A percentile compares a stretch with the other conserved stretches of the same genome.
These are phyloP conservation scores for Fusarium newnesense DNA, from an alignment of 2,329 filamentous ascomycete species.

Conservation along the genomic window DNA sequence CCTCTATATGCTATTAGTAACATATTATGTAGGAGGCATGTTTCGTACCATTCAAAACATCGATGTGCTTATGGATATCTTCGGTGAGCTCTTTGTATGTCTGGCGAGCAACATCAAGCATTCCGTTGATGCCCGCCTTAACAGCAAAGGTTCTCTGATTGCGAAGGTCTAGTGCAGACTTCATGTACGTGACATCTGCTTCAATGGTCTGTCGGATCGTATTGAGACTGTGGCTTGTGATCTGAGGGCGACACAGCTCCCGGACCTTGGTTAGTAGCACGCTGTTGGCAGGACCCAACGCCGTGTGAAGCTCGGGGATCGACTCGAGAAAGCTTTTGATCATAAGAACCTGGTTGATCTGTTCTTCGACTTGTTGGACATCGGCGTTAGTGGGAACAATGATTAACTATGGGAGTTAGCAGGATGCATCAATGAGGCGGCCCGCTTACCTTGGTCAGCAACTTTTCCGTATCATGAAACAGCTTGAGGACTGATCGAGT, in stretches of 20 bases:
- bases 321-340: conserved; percentile 82
- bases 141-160: conserved; percentile 94
- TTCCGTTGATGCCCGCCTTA: conserved; percentile 82
- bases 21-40: rapidly evolving
- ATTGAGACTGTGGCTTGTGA: conserved; percentile 68
- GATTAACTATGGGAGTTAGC: conserved; percentile 68
- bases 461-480: conserved; percentile 82
- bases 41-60: conserved; percentile 70
- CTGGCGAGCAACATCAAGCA: conserved; percentile 88
- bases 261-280: conserved; percentile 74
- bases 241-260: conserved; percentile 73
- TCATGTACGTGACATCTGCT: conserved; percentile 81
- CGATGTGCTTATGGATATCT: conserved; percentile 78
- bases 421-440: rapidly evolving
- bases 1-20: conserved; percentile 52
- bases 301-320: conserved; percentile 73
- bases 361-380: conserved; percentile 78
- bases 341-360: conserved; percentile 87
- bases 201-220: conserved; percentile 80
- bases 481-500: conserved; percentile 69
- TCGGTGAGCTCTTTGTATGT: conserved; percentile 90
- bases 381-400: conserved; percentile 75
- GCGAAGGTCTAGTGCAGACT: conserved; percentile 82
- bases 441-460: conserved; percentile 74
- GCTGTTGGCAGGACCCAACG: conserved; percentile 72